phyloP scores from a whole-genome alignment of 2,329 filamentous ascomycete species.

The Scopulariopsis brevicaulis region DNA sequence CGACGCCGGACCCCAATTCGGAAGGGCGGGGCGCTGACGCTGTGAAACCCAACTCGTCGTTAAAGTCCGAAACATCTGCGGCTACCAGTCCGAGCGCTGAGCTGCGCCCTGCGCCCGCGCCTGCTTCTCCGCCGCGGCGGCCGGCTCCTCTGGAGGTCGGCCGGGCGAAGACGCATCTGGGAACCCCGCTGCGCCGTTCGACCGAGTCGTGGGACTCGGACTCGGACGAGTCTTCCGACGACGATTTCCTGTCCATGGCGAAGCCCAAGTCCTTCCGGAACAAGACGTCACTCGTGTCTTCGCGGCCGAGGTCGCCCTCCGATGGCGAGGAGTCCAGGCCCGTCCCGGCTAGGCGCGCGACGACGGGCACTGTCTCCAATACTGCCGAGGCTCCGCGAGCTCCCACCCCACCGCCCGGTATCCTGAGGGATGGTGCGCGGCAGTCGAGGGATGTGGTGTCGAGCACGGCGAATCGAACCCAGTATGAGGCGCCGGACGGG shows the following conservation, averaged over 20 bases:
- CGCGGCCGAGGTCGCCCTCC: conserved; percentile 5
- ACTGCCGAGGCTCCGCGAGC: background rate
- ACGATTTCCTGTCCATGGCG: conserved; percentile 28
- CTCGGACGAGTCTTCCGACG: conserved; percentile 21
- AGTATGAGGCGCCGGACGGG: background rate
- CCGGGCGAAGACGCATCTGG: background rate
- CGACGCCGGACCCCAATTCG: conserved; percentile 14
- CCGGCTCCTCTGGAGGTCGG: background rate
- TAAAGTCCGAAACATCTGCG: background rate
- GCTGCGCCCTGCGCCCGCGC: background rate
- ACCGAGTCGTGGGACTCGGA: background rate
- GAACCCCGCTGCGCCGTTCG: background rate
- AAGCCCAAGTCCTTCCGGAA: conserved; percentile 18
- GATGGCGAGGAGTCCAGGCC: background rate
- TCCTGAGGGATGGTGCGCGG: background rate
- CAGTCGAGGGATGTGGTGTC: background rate
- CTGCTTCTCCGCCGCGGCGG: background rate
- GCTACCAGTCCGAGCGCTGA: background rate
- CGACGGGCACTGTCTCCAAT: background rate
- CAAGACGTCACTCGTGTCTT: conserved; percentile 12
- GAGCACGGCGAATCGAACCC: background rate
- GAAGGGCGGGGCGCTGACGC: conserved; percentile 3
- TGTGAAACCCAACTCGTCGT: conserved; percentile 9
- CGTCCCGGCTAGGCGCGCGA: background rate
- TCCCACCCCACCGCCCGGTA: background rate